A percentile compares a stretch with the other conserved stretches of the same genome.
phyloP scores from a whole-genome alignment of 352 stramenopile species.

The Phytophthora pistaciae region DNA sequence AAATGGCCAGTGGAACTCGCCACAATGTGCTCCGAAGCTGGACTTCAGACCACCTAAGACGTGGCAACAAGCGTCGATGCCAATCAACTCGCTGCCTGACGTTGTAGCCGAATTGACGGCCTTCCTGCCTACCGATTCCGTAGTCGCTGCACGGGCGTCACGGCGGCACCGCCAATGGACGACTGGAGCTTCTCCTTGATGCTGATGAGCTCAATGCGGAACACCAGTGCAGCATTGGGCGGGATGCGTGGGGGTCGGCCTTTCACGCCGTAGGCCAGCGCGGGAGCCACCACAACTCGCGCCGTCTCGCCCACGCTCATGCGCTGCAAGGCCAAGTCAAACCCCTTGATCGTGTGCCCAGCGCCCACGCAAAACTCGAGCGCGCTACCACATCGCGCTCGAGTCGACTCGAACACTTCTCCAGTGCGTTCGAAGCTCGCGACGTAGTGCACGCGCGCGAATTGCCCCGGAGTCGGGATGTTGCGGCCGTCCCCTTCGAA shows the following conservation, averaged over 20 bases:
- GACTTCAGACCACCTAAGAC: constrained; percentile 10
- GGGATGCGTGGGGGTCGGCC: constrained; percentile 74
- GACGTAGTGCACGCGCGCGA: constrained; percentile 77
- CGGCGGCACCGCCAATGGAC: constrained; percentile 20
- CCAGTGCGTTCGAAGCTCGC: constrained; percentile 60
- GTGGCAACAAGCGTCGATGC: background rate
- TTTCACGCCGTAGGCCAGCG: constrained; percentile 80
- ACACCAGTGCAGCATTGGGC: constrained; percentile 73
- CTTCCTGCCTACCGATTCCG: constrained; percentile 23
- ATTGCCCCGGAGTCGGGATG: constrained; percentile 69
- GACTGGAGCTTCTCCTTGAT: constrained; percentile 80
- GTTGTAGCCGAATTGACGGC: background rate
- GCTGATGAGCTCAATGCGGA: constrained; percentile 83
- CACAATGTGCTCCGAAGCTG: constrained; percentile 15
- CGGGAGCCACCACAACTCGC: constrained; percentile 65
- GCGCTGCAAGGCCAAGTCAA: constrained; percentile 71
- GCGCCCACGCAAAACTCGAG: constrained; percentile 81
- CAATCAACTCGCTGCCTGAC: constrained; percentile 7
- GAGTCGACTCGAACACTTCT: constrained; percentile 73
- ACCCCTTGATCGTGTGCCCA: constrained; percentile 74
- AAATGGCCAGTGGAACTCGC: constrained; percentile 25
- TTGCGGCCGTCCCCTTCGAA: constrained; percentile 69
- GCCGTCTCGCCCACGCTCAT: constrained; percentile 85
- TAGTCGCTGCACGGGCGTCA: constrained; percentile 31
- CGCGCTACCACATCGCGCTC: constrained; percentile 54